phyloP scores from a whole-genome alignment of 305 asterid genomes.

The Stenogyne calaminthoides region DNA sequence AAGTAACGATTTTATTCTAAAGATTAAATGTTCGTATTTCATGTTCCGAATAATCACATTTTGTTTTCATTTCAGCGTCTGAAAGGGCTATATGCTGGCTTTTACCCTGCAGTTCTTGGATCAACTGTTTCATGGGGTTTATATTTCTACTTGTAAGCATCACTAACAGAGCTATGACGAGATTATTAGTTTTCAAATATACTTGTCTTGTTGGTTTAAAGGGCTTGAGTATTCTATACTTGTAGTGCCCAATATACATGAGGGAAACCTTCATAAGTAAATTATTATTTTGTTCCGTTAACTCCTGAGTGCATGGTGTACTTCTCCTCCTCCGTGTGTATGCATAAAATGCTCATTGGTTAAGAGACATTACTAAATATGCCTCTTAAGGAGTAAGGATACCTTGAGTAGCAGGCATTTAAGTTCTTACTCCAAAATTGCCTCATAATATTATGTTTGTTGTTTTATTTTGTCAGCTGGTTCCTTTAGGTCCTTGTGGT shows the following conservation, averaged over 20 bases:
- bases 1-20: slow-evolving; percentile 16
- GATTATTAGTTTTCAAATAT: neutral
- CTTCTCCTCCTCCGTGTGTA: slow-evolving; percentile 6
- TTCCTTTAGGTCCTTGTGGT: slow-evolving; percentile 13
- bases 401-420: slow-evolving; percentile 7
- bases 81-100: slow-evolving; percentile 92
- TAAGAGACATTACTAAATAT: neutral
- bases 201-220: slow-evolving; percentile 16
- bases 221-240: slow-evolving; percentile 10
- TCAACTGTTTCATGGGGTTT: slow-evolving; percentile 96
- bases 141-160: slow-evolving; percentile 91
- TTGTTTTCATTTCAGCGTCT: slow-evolving; percentile 64
- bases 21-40: slow-evolving; percentile 1
- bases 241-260: slow-evolving; percentile 20
- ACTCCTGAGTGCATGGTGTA: slow-evolving; percentile 20
- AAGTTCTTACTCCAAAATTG: neutral
- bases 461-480: neutral
- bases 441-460: neutral
- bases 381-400: neutral
- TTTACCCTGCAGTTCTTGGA: slow-evolving; percentile 97
- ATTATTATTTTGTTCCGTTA: neutral
- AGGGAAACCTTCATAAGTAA: slow-evolving; percentile 20
- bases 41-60: slow-evolving; percentile 26
- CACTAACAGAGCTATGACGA: slow-evolving; percentile 16
- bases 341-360: slow-evolving; percentile 1